Evolutionary conservation across 2,329 filamentous ascomycete species (phyloP), one percentile per base, ranked within the genome.

Genomic region (Aplosporella prunicola): DNA sequence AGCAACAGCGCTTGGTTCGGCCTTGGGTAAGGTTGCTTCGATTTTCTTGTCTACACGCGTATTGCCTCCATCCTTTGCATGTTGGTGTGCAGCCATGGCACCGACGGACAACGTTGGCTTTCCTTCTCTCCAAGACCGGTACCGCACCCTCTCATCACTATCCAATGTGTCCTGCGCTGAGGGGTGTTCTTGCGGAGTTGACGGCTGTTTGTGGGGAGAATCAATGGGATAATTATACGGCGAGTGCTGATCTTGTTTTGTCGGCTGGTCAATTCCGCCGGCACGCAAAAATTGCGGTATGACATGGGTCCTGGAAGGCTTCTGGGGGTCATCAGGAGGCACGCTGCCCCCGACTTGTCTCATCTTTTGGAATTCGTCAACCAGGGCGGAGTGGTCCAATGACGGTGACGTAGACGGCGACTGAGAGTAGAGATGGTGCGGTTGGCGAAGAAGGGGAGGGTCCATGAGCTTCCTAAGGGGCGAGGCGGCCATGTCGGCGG

Each of bases 1-100:
- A 47, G 74, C 67, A 17, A 66, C 61, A 18, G 62, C 57, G 16
- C 59, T 59, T 20, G 62, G 65, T 47, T 79, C 75, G 4, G 67
- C 61, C 46, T 74, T 74, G 26, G 74, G 65, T 40, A 80, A 52
- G 20, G 74, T 77, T 13, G 76, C 76, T 53, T 79, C 73, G 43
- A 80, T 78, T 28, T 74, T 71, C 53, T 74, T 75, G 38, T 78
- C 76, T 16, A 78, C 67, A 31, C 66, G 64, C 6, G 61, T 56
- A 22, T 35, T 35, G 61, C 55, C 28, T 67, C 66, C 39, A 60
- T 54, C 48, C 60, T 64, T 9, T 59, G 50, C 41, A 61, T 64
- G 24, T 63, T 59, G 26, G 60, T 43, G 32, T 46, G 40, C 45
- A 53, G 45, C 52, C 47, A 52, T 58, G n/a, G n/a, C n/a, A n/a